Evolutionary conservation across 2,329 filamentous ascomycete species (phyloP).

Genomic region (Fusarium irregulare): DNA sequence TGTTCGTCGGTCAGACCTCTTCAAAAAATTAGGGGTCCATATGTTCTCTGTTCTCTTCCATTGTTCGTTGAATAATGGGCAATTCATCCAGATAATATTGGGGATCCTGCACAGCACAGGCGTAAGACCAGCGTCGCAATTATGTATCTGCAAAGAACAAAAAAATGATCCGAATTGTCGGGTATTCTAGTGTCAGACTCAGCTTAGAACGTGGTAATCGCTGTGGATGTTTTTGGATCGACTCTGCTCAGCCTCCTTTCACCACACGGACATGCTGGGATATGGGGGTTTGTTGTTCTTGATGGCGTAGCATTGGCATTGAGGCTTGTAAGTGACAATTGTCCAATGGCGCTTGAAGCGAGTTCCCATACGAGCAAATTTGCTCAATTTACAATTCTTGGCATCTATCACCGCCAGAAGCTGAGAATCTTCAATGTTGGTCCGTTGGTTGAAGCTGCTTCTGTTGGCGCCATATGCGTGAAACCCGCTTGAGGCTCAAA

Average conservation of each 20-base stretch:
- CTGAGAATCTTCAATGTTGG: neutral
- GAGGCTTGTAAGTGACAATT: constrained; percentile 38
- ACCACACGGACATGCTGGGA: neutral
- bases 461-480: constrained; percentile 16
- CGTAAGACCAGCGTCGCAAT: constrained; percentile 25
- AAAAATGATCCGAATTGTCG: constrained; percentile 35
- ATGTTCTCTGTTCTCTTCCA: neutral
- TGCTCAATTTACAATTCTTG: constrained; percentile 17
- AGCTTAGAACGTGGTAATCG: neutral
- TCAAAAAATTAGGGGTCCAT: constrained; percentile 31
- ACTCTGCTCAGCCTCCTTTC: neutral
- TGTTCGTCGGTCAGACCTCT: constrained; percentile 13
- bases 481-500: constrained; percentile 20
- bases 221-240: neutral
- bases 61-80: neutral
- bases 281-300: neutral
- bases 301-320: constrained; percentile 11
- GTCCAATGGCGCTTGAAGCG: constrained; percentile 23
- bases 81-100: constrained; percentile 7
- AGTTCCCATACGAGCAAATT: constrained; percentile 13
- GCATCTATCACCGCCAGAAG: neutral
- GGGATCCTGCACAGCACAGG: constrained; percentile 1
- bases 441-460: neutral
- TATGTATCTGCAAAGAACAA: constrained; percentile 6
- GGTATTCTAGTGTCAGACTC: constrained; percentile 19